A percentile compares a stretch with the other conserved stretches of the same genome.
phyloP scores from a whole-genome alignment of 257 asterid species.

The Misopates orontium region DNA sequence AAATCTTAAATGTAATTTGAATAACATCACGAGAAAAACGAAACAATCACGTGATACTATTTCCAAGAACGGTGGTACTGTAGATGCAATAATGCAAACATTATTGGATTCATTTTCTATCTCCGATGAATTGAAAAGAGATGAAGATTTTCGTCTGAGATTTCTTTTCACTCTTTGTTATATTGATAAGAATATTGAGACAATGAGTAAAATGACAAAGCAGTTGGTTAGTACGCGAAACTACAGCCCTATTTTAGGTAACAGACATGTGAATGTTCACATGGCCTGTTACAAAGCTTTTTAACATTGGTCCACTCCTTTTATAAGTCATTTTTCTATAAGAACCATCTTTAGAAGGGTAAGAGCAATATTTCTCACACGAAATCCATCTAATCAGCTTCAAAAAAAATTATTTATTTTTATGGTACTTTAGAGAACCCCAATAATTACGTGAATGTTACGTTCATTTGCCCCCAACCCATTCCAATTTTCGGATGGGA shows the following conservation, averaged over 20 bases:
- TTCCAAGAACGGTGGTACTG: constrained; percentile 15
- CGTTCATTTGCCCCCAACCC: too few relatives aligned
- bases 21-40: too few relatives aligned
- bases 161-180: neutral
- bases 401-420: too few relatives aligned
- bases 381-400: too few relatives aligned
- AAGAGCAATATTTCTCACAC: too few relatives aligned
- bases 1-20: too few relatives aligned
- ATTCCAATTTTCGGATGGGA: too few relatives aligned
- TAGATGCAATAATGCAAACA: constrained; percentile 9
- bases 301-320: too few relatives aligned
- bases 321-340: too few relatives aligned
- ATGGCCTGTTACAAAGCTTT: constrained; percentile 18
- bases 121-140: neutral
- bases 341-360: too few relatives aligned
- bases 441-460: too few relatives aligned
- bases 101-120: constrained; percentile 11
- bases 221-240: neutral
- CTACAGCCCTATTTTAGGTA: constrained; percentile 6
- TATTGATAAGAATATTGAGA: neutral
- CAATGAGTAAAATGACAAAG: constrained; percentile 15
- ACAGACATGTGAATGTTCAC: constrained; percentile 25
- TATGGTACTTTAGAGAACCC: too few relatives aligned
- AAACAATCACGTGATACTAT: neutral
- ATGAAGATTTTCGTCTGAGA: neutral